These are phyloP conservation scores for Pichia sp. DNA, from an alignment of 1,139 yeast species.

Conservation along the genomic window DNA sequence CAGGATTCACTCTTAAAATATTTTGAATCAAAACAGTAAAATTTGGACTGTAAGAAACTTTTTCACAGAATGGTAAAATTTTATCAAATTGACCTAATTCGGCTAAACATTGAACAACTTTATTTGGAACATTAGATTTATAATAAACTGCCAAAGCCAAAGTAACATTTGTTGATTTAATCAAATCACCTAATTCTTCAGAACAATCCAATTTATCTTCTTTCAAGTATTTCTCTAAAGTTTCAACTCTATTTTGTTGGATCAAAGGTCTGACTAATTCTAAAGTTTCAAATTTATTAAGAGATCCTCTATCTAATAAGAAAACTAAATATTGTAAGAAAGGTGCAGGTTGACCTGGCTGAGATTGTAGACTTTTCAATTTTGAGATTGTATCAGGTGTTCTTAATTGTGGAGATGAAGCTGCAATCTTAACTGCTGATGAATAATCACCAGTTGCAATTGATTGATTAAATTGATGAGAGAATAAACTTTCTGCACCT, in stretches of 20 bases:
- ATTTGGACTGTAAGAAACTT: slow-evolving; percentile 85
- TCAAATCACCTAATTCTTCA: slow-evolving; percentile 95
- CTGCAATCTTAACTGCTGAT: slow-evolving; percentile 95
- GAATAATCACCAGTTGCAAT: slow-evolving; percentile 81
- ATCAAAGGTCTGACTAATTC: slow-evolving; percentile 94
- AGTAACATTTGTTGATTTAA: slow-evolving; percentile 78
- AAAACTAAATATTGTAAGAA: slow-evolving; percentile 89
- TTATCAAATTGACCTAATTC: slow-evolving; percentile 96
- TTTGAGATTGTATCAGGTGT: slow-evolving; percentile 92
- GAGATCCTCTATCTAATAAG: slow-evolving; percentile 83
- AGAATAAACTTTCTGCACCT: slow-evolving; percentile 90
- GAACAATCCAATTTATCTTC: slow-evolving; percentile 91
- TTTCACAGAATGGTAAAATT: slow-evolving; percentile 88
- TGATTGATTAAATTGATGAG: slow-evolving; percentile 84
- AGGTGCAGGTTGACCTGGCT: slow-evolving; percentile 94
- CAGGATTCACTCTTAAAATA: slow-evolving; percentile 90
- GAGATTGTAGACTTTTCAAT: slow-evolving; percentile 86
- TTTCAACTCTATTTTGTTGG: slow-evolving; percentile 90
- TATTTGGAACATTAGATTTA: slow-evolving; percentile 76
- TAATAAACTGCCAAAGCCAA: slow-evolving; percentile 88
- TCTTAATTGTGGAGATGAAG: slow-evolving; percentile 88
- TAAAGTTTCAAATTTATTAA: slow-evolving; percentile 89
- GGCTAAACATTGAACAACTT: slow-evolving; percentile 88
- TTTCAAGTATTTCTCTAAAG: slow-evolving; percentile 93
- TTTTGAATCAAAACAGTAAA: slow-evolving; percentile 86